Base-by-base conservation (phyloP, 1,139 yeast genomes). In the Geotrichum citri-aurantii region DNA sequence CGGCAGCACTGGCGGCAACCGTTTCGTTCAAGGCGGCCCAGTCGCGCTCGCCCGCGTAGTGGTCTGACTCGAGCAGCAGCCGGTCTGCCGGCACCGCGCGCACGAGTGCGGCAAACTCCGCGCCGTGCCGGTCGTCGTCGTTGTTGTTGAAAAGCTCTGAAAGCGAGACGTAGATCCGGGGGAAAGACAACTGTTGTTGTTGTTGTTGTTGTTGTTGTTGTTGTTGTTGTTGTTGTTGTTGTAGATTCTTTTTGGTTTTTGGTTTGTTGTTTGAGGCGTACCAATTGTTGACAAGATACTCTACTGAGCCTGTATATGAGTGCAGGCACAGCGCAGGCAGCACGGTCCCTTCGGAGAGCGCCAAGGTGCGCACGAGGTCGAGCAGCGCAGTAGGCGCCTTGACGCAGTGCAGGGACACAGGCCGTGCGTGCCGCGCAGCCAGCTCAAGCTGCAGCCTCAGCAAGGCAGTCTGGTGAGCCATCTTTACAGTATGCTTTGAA, bases 341-440 rank as follows among this genome's bases (percentile, higher is more conserved):
- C 10, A 6, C 26, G 60, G 62, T 10, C 54, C 58, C 50, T 60
- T 52, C 47, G 53, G 51, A 56, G 52, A 37, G 70, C 55, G 55
- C 65, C 73, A 31, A 68, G 52, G 40, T 14, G 50, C 54, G 65
- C 26, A 82, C 74, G 1, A 73, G 66, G 11, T 85, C 86, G 59
- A 74, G 82, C 26, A 88, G 68, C 10, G 75, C 68, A 1, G 88
- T 88, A 65, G 86, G 92, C 8, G 87, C 83, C 65, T 85, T 87
- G 1, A 93, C 99, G 64, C 92, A 88, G 68, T 93, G 99, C 0
- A 93, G 64, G 1, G 97, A 89, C 0, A 88, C 81, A 0, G 88
- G 83, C 23, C 81, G 70, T 0, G 71, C 60, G 21, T 74, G 65
- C 47, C 75, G 69, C 17, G 73, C 69, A 0, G 96, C 95, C 12